A percentile compares a stretch with the other conserved stretches of the same genome.
Conservation (phyloP, 768 basidiomycete genomes). For the Basidioascus undulatus region DNA sequence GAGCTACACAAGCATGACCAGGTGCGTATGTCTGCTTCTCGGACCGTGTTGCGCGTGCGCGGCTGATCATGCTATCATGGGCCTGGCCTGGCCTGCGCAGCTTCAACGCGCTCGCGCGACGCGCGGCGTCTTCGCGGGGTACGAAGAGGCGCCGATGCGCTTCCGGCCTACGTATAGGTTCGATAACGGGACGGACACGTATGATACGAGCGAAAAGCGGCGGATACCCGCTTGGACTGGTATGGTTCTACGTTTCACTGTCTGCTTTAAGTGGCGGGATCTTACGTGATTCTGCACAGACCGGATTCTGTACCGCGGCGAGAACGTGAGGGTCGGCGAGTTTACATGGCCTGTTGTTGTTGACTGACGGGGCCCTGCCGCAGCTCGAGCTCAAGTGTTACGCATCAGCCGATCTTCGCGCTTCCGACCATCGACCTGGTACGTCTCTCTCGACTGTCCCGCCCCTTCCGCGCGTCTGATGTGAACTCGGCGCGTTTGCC, state of each 20-base stretch:
- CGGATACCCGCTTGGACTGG: constrained; percentile 96
- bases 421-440: constrained; percentile 95
- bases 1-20: constrained; percentile 62
- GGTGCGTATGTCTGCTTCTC: too few relatives aligned
- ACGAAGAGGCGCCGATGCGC: constrained; percentile 67
- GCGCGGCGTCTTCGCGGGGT: constrained; percentile 53
- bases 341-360: neutral
- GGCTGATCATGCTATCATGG: neutral
- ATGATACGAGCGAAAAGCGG: constrained; percentile 90
- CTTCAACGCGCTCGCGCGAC: constrained; percentile 45
- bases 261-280: constrained; percentile 3
- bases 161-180: constrained; percentile 67
- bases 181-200: constrained; percentile 36
- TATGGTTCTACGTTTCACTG: constrained; percentile 18
- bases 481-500: neutral
- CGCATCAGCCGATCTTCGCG: constrained; percentile 53
- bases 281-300: constrained; percentile 26
- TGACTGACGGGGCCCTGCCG: neutral
- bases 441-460: constrained; percentile 4
- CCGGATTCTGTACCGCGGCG: constrained; percentile 69
- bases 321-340: constrained; percentile 14
- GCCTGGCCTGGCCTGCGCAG: constrained; percentile 20
- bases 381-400: constrained; percentile 51
- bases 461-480: neutral
- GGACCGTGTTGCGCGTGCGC: too few relatives aligned